Evolutionary conservation across 106 monocot species (phyloP), one percentile per base, ranked within the genome.

Genomic region (Apostasia ramifera): DNA sequence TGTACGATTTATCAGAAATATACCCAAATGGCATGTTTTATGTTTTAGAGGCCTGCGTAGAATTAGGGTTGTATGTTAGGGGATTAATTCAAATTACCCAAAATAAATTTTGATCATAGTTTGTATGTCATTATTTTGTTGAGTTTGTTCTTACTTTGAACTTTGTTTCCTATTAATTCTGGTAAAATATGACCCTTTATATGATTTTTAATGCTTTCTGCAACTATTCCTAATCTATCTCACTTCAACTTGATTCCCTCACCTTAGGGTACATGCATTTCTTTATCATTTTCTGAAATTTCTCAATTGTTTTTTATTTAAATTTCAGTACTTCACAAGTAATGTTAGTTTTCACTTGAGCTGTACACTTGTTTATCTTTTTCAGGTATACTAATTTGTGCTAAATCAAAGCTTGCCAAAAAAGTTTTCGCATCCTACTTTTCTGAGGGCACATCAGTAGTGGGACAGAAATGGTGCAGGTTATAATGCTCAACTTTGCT

Each of bases 321-420:
- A 26, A 26, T 26, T 26, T 26, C 26, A 26, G 26, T 26, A 26
- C 26, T 26, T 26, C 0, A 26, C 26, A 26, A 26, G 26, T 26
- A 26, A 26, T 26, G 8, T 59, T 59, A 39, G 39, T 59, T 8
- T 40, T 59, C 7, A 62, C 44, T 44, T 62, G 13, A 59, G 41
- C 7, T 15, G 62, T 26, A 40, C 8, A 59, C 37, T n/a, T 47
- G 1, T 37, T 48, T 6, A 47, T 65, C 15, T 65, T 43, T 15
- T 4, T 59, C 50, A 94, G 94, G 95, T 65, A 73, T 95, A 54
- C 66, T 98, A 69, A 86, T 97, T 66, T 97, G 95, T 73, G 95
- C 95, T 1, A 92, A 92, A 81, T 86, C 92, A 72, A 92, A 92
- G 78, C 47, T 64, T 59, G 89, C 95, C 53, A 97, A 89, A 80